Base-by-base conservation (phyloP, 2,329 filamentous ascomycete species). In the Pseudogymnoascus destructans region DNA sequence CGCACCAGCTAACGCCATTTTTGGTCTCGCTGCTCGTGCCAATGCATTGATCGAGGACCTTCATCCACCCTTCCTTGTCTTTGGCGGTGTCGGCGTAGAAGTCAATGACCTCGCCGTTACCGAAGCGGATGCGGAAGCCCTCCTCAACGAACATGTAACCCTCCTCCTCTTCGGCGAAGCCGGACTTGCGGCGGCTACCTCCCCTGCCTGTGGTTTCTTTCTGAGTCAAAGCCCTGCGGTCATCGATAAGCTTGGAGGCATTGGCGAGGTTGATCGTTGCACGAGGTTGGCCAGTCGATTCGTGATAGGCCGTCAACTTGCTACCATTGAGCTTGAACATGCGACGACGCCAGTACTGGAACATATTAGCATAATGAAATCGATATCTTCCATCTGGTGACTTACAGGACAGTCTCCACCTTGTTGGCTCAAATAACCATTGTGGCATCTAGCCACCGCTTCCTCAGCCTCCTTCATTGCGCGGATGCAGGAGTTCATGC, bases 81-180 rank as follows among this genome's bases (percentile, higher is more conserved):
- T 81, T 81, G 1, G 85, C 81, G 30, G 83, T 91, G 72, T 97
- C 92, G 68, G 92, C 93, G 69, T 98, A 97, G 71, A 97, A 97
- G 75, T 97, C 92, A 69, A 98, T 98, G 63, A 95, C 84, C 73
- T 98, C 93, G 61, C 93, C 93, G 68, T 98, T 98, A 70, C 89
- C 95, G 73, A 98, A 98, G 59, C 92, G 89, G 70, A 98, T 95
- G 38, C 93, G 89, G 85, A 98, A 98, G 2, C 93, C 93, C 70
- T 98, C 93, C 71, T 98, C 93, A 57, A 98, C 92, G 70, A 98
- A 98, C 87, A 96, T 95, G 76, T 98, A 98, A 40, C 93, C 93
- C 70, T 98, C 93, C 73, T 98, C 93, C 64, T 98, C 93, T 72
- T 97, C 93, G 1, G 92, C 91, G 71, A 98, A 98, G 9, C 89